Base-by-base conservation (phyloP, 331 rosid genomes). In the Arachis monticola region DNA sequence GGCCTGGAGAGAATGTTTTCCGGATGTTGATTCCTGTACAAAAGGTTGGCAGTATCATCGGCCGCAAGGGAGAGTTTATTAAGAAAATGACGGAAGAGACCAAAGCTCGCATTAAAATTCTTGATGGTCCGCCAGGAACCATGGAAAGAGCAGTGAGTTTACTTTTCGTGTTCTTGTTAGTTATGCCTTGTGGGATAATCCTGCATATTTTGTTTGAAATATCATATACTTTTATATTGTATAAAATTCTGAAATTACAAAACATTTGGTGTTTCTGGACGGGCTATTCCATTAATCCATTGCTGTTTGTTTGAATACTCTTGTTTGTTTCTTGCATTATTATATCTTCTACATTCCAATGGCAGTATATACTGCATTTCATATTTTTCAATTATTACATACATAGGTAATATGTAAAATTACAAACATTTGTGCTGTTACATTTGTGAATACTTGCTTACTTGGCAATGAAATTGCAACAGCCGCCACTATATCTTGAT, bases 1-100 rank as follows among this genome's bases (percentile, higher is more conserved):
- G 90, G 90, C 90, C 90, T 48, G 88, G 88, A 44, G 86, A 84
- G 70, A 87, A 87, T 70, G 86, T 87, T 56, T 87, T 84, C 64
- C 84, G 88, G 81, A 87, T 87, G 88, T 67, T 87, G 81, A 83
- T 87, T 79, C 88, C 86, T 60, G 83, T 77, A 27, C 88, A 79
- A 50, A 87, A 84, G 70, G 90, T 84, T 73, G 90, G 88, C 67
- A 82, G 88, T 55, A 84, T 87, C 50, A 84, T 84, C 74, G 90
- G 90, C 3, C 86, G 85, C n/a, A 87, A 84, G 81, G 90, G 90
- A 1, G 86, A 86, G 79, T 73, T 83, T 71, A 84, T 86, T 45
- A 86, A 79, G 80, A 83, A 86, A 73, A 86, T 86, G 50, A 86
- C 85, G 1, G 88, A 86, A 59, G 90, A 84, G 80, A 87, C 88